These are phyloP conservation scores for Royoungia palumana DNA, from an alignment of 768 basidiomycete species.

Conservation along the genomic window DNA sequence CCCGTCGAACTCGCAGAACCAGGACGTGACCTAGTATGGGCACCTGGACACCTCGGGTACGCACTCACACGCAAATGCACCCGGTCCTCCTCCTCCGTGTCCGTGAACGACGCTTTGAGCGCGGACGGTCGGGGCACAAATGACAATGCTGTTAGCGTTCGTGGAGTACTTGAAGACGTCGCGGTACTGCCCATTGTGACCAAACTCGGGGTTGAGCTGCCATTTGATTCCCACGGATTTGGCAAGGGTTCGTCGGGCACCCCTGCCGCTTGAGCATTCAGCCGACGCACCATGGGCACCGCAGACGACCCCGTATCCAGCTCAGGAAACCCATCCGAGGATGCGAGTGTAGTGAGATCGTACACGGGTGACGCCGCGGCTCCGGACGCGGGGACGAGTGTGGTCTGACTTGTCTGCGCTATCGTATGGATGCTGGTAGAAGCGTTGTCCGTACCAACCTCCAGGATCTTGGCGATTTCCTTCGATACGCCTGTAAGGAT, in stretches of 20 bases:
- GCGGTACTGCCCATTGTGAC: conserved; percentile 16
- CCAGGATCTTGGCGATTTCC: neutral
- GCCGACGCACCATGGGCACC: conserved; percentile 19
- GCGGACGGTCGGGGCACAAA: conserved; percentile 17
- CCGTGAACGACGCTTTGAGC: conserved; percentile 19
- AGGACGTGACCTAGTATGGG: conserved; percentile 9
- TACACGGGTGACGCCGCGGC: neutral
- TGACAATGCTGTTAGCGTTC: neutral
- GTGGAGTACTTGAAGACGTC: conserved; percentile 15
- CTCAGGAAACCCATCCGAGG: conserved; percentile 5
- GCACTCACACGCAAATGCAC: neutral
- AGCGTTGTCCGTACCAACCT: conserved; percentile 18
- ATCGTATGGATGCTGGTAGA: conserved; percentile 21
- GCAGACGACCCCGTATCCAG: neutral
- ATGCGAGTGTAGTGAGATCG: conserved; percentile 8
- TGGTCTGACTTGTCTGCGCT: conserved; percentile 20
- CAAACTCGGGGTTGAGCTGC: conserved; percentile 23
- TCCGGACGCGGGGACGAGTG: conserved; percentile 5
- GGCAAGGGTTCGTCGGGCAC: neutral
- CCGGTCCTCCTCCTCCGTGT: conserved; percentile 19
- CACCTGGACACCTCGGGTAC: neutral
- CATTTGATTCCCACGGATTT: neutral
- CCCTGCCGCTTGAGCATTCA: conserved; percentile 13
- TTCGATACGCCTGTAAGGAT: neutral
- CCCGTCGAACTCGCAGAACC: conserved; percentile 19